Conservation (phyloP, 2,329 filamentous ascomycete species). For the Ophiostoma angusticollis region DNA sequence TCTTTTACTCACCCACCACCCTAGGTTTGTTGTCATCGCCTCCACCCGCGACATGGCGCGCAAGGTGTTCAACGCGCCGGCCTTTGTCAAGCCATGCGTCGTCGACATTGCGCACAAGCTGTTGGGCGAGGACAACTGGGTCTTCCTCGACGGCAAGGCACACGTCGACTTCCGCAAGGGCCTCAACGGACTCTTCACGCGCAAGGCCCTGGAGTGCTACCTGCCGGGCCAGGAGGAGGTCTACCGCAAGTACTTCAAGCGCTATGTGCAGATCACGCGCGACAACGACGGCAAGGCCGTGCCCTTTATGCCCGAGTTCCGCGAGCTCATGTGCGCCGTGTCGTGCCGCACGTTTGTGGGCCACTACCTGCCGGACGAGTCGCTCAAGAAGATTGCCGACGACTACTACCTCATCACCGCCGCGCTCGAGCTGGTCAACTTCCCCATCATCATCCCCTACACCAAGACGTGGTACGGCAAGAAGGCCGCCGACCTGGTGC, state of each 20-base stretch:
- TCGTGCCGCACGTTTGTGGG: slow-evolving; percentile 96
- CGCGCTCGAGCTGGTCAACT: slow-evolving; percentile 93
- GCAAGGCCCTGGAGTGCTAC: slow-evolving; percentile 74
- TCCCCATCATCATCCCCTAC: slow-evolving; percentile 89
- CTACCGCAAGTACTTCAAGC: slow-evolving; percentile 74
- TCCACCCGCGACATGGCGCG: slow-evolving; percentile 89
- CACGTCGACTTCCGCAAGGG: slow-evolving; percentile 98
- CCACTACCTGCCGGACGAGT: slow-evolving; percentile 82
- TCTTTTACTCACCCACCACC: no score
- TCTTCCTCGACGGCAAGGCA: slow-evolving; percentile 87
- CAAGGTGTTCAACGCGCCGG: slow-evolving; percentile 91
- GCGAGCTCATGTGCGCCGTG: slow-evolving; percentile 87
- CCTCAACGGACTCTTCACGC: slow-evolving; percentile 86
- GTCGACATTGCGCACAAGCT: slow-evolving; percentile 92
- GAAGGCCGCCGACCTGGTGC: slow-evolving; percentile 84
- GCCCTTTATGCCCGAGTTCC: slow-evolving; percentile 83
- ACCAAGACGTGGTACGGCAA: slow-evolving; percentile 97
- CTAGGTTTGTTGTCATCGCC: slow-evolving; percentile 90
- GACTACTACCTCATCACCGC: slow-evolving; percentile 96
- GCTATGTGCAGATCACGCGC: slow-evolving; percentile 64
- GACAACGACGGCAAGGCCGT: slow-evolving; percentile 59
- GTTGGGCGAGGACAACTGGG: slow-evolving; percentile 85
- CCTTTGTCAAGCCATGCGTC: slow-evolving; percentile 88
- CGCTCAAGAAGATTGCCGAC: slow-evolving; percentile 86
- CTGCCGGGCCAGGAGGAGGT: slow-evolving; percentile 87